Evolutionary conservation across 495 filamentous ascomycete species (phyloP).

Genomic region (Glarea lozoyensis): DNA sequence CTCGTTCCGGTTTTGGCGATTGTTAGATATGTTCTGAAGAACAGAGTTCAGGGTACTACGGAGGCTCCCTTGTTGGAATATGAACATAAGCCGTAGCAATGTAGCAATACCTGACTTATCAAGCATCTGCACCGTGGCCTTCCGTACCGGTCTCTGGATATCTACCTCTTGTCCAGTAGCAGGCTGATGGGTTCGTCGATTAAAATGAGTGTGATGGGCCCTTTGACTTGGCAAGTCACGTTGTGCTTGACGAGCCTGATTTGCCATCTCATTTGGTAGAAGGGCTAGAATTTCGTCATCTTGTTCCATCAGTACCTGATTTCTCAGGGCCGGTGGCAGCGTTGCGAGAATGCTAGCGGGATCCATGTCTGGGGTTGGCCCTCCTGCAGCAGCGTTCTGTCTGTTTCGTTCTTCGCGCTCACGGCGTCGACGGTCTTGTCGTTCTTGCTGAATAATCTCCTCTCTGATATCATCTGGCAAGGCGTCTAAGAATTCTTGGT

Average conservation of each 20-base stretch:
- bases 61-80: constrained; percentile 72
- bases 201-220: constrained; percentile 17
- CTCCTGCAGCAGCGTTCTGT: constrained; percentile 43
- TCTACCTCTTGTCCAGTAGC: constrained; percentile 12
- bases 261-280: constrained; percentile 75
- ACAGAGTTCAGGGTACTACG: constrained; percentile 75
- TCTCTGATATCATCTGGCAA: constrained; percentile 81
- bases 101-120: constrained; percentile 95
- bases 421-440: constrained; percentile 77
- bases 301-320: constrained; percentile 82
- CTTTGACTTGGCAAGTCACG: constrained; percentile 17
- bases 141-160: constrained; percentile 57
- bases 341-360: constrained; percentile 86
- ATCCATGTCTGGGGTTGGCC: constrained; percentile 72
- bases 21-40: constrained; percentile 82
- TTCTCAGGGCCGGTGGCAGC: constrained; percentile 74
- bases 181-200: constrained; percentile 19
- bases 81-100: constrained; percentile 91
- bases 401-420: constrained; percentile 66
- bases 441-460: constrained; percentile 84
- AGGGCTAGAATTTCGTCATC: constrained; percentile 80
- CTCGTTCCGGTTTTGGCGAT: constrained; percentile 86
- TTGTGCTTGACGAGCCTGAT: constrained; percentile 62
- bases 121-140: constrained; percentile 85
- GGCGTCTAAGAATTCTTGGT: constrained; percentile 89